Evolutionary conservation across 257 asterid genomes (phyloP), one percentile per base, ranked within the genome.

Genomic region (Rhazya stricta): DNA sequence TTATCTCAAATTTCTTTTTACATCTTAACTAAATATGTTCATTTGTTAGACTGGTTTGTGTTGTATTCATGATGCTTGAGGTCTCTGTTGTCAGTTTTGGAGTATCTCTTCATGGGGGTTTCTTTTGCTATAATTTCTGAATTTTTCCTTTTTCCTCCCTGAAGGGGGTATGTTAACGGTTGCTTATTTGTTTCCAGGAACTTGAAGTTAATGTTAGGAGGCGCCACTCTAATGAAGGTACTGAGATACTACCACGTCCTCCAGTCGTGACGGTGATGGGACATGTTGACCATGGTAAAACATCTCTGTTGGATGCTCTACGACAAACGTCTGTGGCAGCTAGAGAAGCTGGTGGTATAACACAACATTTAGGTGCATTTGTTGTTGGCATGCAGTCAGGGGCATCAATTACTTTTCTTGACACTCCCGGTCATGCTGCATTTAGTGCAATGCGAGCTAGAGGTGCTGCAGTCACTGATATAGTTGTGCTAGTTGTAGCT

Each of bases 371-470:
- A 32, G 99, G 99, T 70, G 98, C 99, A 9, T 94, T 94, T 83
- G 96, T 94, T 56, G 96, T 94, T 63, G 88, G 92, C 81, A 92
- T 94, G 99, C 94, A 91, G 74, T 92, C 97, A 13, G 99, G 99
- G 61, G 89, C 91, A 19, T 79, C 87, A 61, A 94, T 94, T 78
- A 94, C 99, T 7, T 94, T 94, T 83, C 97, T 94, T 3, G 99
- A 94, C 84, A 94, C 99, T 69, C 99, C 99, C 25, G 99, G 99
- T 76, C 99, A 94, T 71, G 98, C 99, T 25, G 98, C 99, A 78
- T 94, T 94, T 74, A 92, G 98, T 65, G 97, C 98, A 21, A 94
- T 94, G 99, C 92, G 98, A 68, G 96, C 97, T 71, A 77, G 98
- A 81, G 99, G 99, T 71, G 99, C 99, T 42, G 98, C 99, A 7